phyloP scores from a whole-genome alignment of 805 yeast species.

The Schwanniomyces yamadae region DNA sequence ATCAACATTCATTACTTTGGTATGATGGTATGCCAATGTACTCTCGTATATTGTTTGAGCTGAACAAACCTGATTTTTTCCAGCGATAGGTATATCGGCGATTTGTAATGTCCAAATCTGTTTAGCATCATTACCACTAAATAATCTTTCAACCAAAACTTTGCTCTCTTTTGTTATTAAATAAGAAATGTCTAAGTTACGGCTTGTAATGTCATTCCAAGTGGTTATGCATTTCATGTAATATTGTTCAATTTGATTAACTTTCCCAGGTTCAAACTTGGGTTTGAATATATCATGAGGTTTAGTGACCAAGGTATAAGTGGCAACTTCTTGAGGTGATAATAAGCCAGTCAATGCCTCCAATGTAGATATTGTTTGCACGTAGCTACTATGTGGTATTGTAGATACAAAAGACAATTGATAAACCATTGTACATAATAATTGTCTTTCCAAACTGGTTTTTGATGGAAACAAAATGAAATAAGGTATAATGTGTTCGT shows the following conservation, averaged over 20 bases:
- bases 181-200: constrained; percentile 21
- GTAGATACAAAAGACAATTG: constrained; percentile 50
- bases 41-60: constrained; percentile 64
- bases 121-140: constrained; percentile 18
- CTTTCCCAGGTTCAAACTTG: constrained; percentile 53
- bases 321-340: constrained; percentile 43
- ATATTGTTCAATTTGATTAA: constrained; percentile 57
- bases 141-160: constrained; percentile 29
- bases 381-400: constrained; percentile 40
- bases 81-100: constrained; percentile 76
- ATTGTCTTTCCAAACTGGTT: too few relatives aligned
- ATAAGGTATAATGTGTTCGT: too few relatives aligned
- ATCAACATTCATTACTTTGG: constrained; percentile 20
- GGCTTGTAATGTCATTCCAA: constrained; percentile 38
- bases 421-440: constrained; percentile 51
- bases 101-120: constrained; percentile 62
- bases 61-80: constrained; percentile 59
- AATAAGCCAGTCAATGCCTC: constrained; percentile 52
- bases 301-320: constrained; percentile 49
- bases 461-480: too few relatives aligned
- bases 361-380: constrained; percentile 46
- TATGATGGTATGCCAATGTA: constrained; percentile 50
- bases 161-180: constrained; percentile 22
- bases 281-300: constrained; percentile 55
- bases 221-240: constrained; percentile 48